phyloP scores from a whole-genome alignment of 768 basidiomycete genomes.

The Lentinus tigrinus region DNA sequence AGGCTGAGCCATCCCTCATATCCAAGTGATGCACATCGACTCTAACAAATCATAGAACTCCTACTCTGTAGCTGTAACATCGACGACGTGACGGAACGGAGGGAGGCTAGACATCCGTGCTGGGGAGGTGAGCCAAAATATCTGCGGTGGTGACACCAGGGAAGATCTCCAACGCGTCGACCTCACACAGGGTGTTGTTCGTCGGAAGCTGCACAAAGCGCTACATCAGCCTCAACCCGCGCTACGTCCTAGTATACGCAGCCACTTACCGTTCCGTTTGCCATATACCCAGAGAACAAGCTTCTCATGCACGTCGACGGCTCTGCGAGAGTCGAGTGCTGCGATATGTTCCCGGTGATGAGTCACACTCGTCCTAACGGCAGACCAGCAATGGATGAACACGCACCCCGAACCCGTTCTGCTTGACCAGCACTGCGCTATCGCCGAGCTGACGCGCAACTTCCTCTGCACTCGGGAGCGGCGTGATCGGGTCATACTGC shows the following conservation, averaged over 20 bases:
- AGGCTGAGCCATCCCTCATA: no score
- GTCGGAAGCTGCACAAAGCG: not conserved
- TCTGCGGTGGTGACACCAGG: not conserved
- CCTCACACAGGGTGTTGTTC: not conserved
- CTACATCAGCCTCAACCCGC: no score
- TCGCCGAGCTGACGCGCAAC: not conserved
- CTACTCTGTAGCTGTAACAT: no score
- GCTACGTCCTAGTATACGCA: no score
- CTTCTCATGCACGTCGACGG: not conserved
- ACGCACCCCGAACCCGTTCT: not conserved
- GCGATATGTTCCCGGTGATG: not conserved
- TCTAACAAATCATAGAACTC: no score
- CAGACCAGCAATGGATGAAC: not conserved
- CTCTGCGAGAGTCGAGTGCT: not conserved
- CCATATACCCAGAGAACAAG: not conserved
- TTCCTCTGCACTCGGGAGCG: not conserved
- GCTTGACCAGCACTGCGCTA: not conserved
- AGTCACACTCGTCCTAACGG: no score
- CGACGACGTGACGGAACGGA: no score
- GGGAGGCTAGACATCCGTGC: not conserved
- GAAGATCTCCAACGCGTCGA: not conserved
- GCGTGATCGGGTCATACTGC: not conserved
- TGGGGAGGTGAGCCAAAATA: not conserved
- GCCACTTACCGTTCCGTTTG: conserved; percentile 1
- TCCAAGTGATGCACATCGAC: no score